A percentile compares a stretch with the other conserved stretches of the same genome.
These are phyloP conservation scores for Stevia rebaudiana DNA, from an alignment of 140 eudicot species.

Conservation along the genomic window DNA sequence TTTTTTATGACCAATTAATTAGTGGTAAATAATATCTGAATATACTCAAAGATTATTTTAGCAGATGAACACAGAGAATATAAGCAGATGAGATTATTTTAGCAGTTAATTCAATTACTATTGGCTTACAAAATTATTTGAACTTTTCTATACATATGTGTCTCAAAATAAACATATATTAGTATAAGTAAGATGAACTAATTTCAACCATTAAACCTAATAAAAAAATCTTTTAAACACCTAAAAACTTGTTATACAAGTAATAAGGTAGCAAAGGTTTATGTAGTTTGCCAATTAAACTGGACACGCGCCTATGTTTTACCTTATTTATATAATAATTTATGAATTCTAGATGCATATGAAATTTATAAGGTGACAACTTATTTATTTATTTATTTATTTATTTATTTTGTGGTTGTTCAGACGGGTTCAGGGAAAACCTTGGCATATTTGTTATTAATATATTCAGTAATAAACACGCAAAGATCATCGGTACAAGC, in stretches of 20 bases:
- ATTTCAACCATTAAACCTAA: neutral
- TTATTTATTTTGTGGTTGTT: slow-evolving; percentile 24
- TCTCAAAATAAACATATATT: no score
- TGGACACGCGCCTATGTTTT: neutral
- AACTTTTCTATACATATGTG: no score
- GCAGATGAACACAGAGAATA: no score
- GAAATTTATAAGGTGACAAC: neutral
- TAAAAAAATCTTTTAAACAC: neutral
- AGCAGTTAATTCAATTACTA: no score
- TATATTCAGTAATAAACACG: slow-evolving; percentile 59
- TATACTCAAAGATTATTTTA: no score
- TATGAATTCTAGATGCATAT: no score
- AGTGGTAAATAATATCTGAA: no score
- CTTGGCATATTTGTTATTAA: slow-evolving; percentile 64
- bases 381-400: neutral
- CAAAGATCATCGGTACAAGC: slow-evolving; percentile 82
- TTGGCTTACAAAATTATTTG: no score
- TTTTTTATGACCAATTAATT: no score
- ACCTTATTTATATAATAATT: slow-evolving; percentile 3
- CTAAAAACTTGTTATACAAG: neutral
- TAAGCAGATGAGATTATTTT: no score
- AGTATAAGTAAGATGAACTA: neutral
- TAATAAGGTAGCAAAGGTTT: neutral
- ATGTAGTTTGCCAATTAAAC: neutral
- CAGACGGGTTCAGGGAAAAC: slow-evolving; percentile 99